Evolutionary conservation across 1,139 yeast species (phyloP).

Genomic region (Diutina sp.): DNA sequence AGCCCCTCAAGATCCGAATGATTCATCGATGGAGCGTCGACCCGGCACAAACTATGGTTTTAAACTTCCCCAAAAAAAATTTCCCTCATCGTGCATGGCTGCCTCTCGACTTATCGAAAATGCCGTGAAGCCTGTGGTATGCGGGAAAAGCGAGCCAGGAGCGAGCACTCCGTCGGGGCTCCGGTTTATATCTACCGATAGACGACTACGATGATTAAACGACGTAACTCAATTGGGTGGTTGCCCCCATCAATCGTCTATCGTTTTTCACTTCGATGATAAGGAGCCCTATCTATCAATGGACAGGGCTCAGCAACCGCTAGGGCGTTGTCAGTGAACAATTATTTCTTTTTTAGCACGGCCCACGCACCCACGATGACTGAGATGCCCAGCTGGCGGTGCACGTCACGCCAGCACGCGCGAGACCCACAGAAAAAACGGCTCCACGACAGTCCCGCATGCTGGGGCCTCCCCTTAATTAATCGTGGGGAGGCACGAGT

Average conservation of each 20-base stretch:
- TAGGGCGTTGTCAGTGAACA: not conserved
- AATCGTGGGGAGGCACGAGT: not conserved
- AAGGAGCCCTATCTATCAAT: not conserved
- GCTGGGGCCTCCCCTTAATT: not conserved
- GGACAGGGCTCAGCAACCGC: not conserved
- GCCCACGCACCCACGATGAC: not conserved
- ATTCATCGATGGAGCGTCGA: not conserved
- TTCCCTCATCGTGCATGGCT: constrained; percentile 2
- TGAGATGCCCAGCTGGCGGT: not conserved
- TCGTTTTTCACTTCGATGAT: not conserved
- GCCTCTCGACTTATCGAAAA: not conserved
- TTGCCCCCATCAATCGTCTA: too few species aligned
- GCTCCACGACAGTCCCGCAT: not conserved
- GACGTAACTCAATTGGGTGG: too few species aligned
- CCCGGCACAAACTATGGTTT: not conserved
- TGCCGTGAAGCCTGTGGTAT: not conserved
- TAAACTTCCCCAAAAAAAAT: not conserved
- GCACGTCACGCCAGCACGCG: not conserved
- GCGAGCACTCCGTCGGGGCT: not conserved
- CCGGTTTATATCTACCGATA: too few species aligned
- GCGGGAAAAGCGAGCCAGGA: not conserved
- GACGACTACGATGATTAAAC: too few species aligned
- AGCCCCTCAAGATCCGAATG: not conserved
- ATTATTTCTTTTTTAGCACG: not conserved
- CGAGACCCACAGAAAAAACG: not conserved